Evolutionary conservation across 2,329 filamentous ascomycete species (phyloP), one percentile per base, ranked within the genome.

Genomic region (Tolypocladium ophioglossoides): DNA sequence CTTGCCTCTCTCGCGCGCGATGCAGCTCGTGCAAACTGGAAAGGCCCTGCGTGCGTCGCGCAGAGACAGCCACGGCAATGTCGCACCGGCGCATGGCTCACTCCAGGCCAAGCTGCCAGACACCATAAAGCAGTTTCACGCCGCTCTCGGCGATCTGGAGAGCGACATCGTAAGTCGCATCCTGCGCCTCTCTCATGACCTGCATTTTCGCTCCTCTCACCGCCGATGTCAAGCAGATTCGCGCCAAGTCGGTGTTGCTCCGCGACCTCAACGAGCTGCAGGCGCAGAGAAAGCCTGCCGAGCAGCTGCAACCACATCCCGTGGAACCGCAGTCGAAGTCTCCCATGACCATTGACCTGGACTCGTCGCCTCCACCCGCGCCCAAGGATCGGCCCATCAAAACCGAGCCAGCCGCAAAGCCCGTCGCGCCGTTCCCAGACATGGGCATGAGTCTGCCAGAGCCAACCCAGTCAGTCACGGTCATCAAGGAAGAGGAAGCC

Each of bases 11-110:
- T 30, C 59, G 58, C 22, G 59, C 50, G 41, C 30, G 12, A 30
- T 41, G 37, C 40, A 84, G 81, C 74, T 84, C 30, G 72, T 84
- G 16, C 77, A 83, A 64, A 79, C 77, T 2, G 80, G 79, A 18
- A 84, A 80, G 63, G 78, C 79, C 20, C 68, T 84, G 14, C 78
- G 72, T 50, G 68, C 74, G 2, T 74, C 74, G 39, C 68, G 70
- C 34, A 75, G 72, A 58, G 75, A 79, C 58, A 70, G 72, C 16
- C 68, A 72, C 41, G 72, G 69, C 55, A 70, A 70, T 46, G 56
- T 70, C 18, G 61, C 63, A 18, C 66, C 64, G 18, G 63, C 63
- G 18, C 66, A 67, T 35, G 63, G 63, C 57, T 63, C 61, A 40
- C 65, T 62, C 62, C 71, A 72, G 52, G 64, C 68, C 47, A 78